Evolutionary conservation across 148 eudicot species (phyloP).

Genomic region (Amaranthus cruentus): DNA sequence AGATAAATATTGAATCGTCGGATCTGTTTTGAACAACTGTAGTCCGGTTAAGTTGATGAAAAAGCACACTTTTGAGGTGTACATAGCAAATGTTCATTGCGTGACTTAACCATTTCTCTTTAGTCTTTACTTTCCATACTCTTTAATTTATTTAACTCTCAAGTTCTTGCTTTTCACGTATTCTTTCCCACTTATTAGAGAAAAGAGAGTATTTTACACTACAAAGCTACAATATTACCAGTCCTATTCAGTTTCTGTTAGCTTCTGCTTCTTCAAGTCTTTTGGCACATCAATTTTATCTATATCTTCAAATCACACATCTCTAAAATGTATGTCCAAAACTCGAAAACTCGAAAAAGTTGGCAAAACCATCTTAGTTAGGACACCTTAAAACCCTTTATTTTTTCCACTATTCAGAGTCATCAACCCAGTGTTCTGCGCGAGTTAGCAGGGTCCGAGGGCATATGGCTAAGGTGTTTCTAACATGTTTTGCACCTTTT

Average conservation of each 20-base stretch:
- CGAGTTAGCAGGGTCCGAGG: background rate
- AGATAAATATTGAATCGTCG: no score
- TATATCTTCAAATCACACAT: background rate
- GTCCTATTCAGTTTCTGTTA: conserved; percentile 25
- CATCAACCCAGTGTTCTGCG: background rate
- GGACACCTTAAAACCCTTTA: background rate
- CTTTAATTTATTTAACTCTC: background rate
- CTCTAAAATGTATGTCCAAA: background rate
- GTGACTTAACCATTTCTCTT: conserved; percentile 30
- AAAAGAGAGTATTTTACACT: conserved; percentile 36
- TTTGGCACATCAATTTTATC: conserved; percentile 9
- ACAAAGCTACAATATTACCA: conserved; percentile 29
- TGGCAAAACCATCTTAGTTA: background rate
- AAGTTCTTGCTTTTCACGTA: conserved; percentile 29
- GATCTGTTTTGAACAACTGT: no score
- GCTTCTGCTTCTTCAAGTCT: conserved; percentile 23
- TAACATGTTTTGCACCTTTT: conserved; percentile 34
- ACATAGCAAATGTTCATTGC: conserved; percentile 22
- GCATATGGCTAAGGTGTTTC: conserved; percentile 32
- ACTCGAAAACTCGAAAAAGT: background rate
- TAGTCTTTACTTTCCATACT: conserved; percentile 20
- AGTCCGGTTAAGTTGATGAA: no score
- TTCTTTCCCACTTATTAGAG: conserved; percentile 25
- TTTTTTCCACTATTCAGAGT: background rate
- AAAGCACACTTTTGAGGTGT: conserved; percentile 11